Evolutionary conservation across 805 yeast species (phyloP).

Genomic region (Candida corydali): DNA sequence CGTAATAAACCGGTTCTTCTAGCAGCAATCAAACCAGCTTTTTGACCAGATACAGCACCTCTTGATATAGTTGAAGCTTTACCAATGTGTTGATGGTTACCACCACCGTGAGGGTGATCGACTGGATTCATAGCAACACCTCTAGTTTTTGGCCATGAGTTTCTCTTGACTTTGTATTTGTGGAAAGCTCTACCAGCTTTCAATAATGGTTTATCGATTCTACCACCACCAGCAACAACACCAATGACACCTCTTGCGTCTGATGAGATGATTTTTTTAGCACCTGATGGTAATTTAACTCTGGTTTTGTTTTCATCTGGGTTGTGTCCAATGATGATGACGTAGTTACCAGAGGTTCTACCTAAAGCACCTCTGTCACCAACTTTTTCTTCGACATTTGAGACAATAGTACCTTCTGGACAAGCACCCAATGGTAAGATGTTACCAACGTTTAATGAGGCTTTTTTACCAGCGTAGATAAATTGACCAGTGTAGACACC

Average conservation of each 20-base stretch:
- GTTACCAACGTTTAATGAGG: slow-evolving; percentile 95
- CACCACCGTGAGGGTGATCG: slow-evolving; percentile 99
- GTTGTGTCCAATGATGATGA: slow-evolving; percentile 98
- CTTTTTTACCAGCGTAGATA: slow-evolving; percentile 98
- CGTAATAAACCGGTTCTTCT: slow-evolving; percentile 38
- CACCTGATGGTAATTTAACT: slow-evolving; percentile 98
- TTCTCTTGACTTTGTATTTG: slow-evolving; percentile 98
- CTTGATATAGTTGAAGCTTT: slow-evolving; percentile 38
- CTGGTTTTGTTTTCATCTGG: slow-evolving; percentile 98
- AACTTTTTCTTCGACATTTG: slow-evolving; percentile 97
- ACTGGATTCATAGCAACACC: slow-evolving; percentile 99
- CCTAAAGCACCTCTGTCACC: slow-evolving; percentile 99
- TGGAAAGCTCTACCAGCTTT: slow-evolving; percentile 99
- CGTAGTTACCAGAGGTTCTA: slow-evolving; percentile 99
- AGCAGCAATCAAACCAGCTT: slow-evolving; percentile 37
- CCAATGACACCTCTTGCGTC: slow-evolving; percentile 99
- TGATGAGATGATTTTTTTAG: slow-evolving; percentile 93
- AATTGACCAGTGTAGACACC: slow-evolving; percentile 99
- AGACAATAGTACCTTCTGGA: slow-evolving; percentile 99
- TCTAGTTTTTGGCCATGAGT: slow-evolving; percentile 99
- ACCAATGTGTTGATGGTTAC: slow-evolving; percentile 48
- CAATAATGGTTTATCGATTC: slow-evolving; percentile 98
- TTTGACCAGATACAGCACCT: slow-evolving; percentile 39
- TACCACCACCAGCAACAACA: slow-evolving; percentile 99
- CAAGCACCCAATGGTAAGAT: slow-evolving; percentile 93